Evolutionary conservation across 805 yeast genomes (phyloP).

Genomic region (Wickerhamiella lipophila): DNA sequence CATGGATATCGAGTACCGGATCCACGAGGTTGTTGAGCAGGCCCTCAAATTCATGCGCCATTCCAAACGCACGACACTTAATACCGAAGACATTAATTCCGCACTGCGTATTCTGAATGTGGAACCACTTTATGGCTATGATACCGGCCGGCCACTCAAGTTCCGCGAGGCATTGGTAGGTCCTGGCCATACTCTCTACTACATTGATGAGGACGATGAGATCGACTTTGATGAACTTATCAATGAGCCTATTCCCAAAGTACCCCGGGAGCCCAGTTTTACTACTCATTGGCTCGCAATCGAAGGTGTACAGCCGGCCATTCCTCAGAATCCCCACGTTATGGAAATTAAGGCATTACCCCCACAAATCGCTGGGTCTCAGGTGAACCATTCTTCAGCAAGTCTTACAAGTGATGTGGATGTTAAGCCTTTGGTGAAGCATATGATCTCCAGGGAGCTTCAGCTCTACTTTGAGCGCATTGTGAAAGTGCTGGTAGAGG

Average conservation of each 20-base stretch:
- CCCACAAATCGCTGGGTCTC: conserved; percentile 73
- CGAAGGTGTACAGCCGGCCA: conserved; percentile 96
- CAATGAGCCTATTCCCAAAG: conserved; percentile 88
- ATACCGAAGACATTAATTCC: conserved; percentile 68
- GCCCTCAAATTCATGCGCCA: conserved; percentile 95
- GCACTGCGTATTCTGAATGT: conserved; percentile 78
- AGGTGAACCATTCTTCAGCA: conserved; percentile 46
- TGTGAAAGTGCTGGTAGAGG: conserved; percentile 56
- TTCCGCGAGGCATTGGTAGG: conserved; percentile 82
- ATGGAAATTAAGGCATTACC: conserved; percentile 67
- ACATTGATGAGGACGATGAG: conserved; percentile 78
- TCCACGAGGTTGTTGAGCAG: conserved; percentile 88
- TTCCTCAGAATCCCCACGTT: conserved; percentile 82
- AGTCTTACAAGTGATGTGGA: conserved; percentile 40
- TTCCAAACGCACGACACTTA: conserved; percentile 67
- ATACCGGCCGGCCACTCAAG: conserved; percentile 44
- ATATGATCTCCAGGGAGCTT: conserved; percentile 84
- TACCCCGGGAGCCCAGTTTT: conserved; percentile 82
- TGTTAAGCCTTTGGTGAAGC: conserved; percentile 85
- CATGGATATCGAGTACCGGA: conserved; percentile 98
- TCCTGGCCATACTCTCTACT: conserved; percentile 86
- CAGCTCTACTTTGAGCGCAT: conserved; percentile 89
- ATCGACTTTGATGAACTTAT: conserved; percentile 87
- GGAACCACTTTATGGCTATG: conserved; percentile 52
- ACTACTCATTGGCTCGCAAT: conserved; percentile 93